phyloP scores from a whole-genome alignment of 345 rosid species.

The Arabidopsis arenosa region DNA sequence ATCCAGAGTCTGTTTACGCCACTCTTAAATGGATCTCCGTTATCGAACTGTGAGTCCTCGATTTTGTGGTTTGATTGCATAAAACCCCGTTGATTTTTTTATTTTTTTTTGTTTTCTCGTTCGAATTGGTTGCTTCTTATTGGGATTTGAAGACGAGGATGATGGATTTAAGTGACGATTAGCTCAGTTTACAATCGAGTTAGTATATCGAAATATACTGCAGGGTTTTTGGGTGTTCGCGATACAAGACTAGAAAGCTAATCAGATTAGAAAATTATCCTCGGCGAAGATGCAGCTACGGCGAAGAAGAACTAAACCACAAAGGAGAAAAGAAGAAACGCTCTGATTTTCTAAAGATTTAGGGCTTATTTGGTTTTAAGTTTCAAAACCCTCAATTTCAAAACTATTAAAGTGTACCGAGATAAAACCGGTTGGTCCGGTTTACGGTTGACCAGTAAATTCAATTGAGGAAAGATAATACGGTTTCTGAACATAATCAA shows the following conservation, averaged over 20 bases:
- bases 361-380: too few species aligned
- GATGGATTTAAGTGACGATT: not conserved
- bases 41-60: conserved; percentile 71
- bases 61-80: conserved; percentile 16
- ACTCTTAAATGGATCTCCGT: conserved; percentile 95
- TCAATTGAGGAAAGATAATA: too few species aligned
- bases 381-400: too few species aligned
- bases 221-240: conserved; percentile 23
- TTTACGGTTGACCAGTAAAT: too few species aligned
- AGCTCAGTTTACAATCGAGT: conserved; percentile 2
- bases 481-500: too few species aligned
- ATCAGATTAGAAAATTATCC: too few species aligned
- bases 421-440: too few species aligned
- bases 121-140: conserved; percentile 29
- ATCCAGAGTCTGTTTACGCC: conserved; percentile 90
- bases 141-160: conserved; percentile 22
- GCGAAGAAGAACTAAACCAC: too few species aligned
- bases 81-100: conserved; percentile 5
- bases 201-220: conserved; percentile 3
- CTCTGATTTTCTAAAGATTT: too few species aligned
- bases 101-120: not conserved
- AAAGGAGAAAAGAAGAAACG: too few species aligned
- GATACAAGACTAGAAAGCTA: not conserved
- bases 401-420: too few species aligned
- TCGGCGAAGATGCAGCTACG: too few species aligned